Evolutionary conservation across 441 rosid species (phyloP).

Genomic region (Euphorbia schlechtendalii): DNA sequence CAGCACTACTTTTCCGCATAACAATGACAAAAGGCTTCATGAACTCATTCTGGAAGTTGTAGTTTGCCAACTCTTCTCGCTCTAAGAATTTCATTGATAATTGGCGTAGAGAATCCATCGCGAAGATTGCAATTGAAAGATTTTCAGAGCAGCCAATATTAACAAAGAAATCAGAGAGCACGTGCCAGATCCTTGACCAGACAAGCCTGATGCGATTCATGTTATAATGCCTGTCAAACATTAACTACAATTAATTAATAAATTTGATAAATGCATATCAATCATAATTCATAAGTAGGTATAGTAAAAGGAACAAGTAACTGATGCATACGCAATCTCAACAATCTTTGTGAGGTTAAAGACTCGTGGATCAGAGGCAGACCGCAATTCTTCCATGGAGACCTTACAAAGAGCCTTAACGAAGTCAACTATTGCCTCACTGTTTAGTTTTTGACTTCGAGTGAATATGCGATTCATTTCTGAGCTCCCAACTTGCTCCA

Average conservation of each 20-base stretch:
- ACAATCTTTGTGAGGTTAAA: constrained; percentile 99
- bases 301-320: constrained; percentile 17
- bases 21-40: constrained; percentile 99
- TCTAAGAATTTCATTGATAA: constrained; percentile 96
- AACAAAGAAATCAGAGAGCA: constrained; percentile 95
- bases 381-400: constrained; percentile 91
- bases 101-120: constrained; percentile 98
- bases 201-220: constrained; percentile 99
- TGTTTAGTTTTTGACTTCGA: constrained; percentile 89
- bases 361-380: constrained; percentile 95
- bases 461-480: constrained; percentile 96
- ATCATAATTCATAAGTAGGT: constrained; percentile 1
- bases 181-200: constrained; percentile 99
- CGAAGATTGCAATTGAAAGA: constrained; percentile 98
- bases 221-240: constrained; percentile 99
- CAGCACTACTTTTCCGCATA: constrained; percentile 97
- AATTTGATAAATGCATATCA: constrained; percentile 14
- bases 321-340: constrained; percentile 90
- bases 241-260: constrained; percentile 19
- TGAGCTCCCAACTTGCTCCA: constrained; percentile 96
- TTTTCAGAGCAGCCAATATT: constrained; percentile 96
- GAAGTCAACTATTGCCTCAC: constrained; percentile 96
- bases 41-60: constrained; percentile 98
- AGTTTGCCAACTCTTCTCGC: constrained; percentile 96
- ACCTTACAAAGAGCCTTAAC: constrained; percentile 99